Conservation (phyloP, 148 eudicot genomes). For the Simmondsia chinensis region DNA sequence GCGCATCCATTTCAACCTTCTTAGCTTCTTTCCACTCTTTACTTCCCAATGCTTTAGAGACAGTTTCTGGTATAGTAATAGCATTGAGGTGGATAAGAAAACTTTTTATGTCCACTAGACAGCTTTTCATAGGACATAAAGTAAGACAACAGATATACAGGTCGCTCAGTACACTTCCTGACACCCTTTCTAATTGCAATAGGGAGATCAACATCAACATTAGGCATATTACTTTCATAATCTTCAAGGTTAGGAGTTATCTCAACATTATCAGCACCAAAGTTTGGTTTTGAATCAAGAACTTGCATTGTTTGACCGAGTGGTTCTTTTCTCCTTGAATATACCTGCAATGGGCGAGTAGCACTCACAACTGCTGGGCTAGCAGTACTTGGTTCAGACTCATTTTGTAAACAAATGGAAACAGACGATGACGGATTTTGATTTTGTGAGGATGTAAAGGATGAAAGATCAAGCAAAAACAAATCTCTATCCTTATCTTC, state of each 20-base stretch:
- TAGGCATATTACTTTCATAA: not conserved
- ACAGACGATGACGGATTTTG: too few relatives aligned
- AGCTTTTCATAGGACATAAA: too few relatives aligned
- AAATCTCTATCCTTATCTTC: not conserved
- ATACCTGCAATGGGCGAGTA: too few relatives aligned
- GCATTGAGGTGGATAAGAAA: not conserved
- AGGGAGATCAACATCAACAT: not conserved
- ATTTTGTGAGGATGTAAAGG: too few relatives aligned
- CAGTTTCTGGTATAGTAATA: not conserved
- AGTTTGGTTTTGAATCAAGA: not conserved
- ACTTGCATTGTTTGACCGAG: not conserved
- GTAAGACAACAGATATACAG: too few relatives aligned
- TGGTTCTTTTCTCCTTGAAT: too few relatives aligned
- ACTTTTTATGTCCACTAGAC: not conserved
- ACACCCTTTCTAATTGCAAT: not conserved
- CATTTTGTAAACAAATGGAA: too few relatives aligned
- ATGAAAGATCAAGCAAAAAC: constrained; percentile 1
- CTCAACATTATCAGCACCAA: not conserved
- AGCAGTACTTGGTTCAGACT: too few relatives aligned
- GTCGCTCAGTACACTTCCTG: not conserved
- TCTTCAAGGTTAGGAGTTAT: not conserved
- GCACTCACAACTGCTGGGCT: too few relatives aligned
- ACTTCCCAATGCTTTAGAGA: not conserved
- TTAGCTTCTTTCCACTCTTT: not conserved
- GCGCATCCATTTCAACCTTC: not conserved